Evolutionary conservation across 305 asterid species (phyloP).

Genomic region (Fraxinus velutina): DNA sequence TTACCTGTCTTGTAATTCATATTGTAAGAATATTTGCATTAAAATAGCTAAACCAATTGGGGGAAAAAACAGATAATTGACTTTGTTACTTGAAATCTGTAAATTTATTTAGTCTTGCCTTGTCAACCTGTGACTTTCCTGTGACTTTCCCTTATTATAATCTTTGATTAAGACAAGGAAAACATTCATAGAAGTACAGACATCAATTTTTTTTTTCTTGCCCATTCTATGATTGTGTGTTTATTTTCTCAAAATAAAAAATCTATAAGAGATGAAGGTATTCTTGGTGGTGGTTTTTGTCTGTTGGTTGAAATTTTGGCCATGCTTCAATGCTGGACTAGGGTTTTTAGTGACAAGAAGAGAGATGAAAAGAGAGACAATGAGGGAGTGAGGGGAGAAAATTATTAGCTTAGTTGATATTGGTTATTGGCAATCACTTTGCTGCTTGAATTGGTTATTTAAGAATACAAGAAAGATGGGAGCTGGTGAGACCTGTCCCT

Average conservation of each 20-base stretch:
- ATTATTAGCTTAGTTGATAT: background rate
- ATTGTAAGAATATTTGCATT: background rate
- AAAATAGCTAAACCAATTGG: background rate
- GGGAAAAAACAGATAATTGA: background rate
- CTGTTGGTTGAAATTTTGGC: background rate
- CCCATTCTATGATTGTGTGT: background rate
- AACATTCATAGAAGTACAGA: background rate
- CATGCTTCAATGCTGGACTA: background rate
- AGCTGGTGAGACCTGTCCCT: background rate
- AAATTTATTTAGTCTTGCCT: background rate
- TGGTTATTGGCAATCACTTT: background rate
- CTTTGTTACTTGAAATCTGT: background rate
- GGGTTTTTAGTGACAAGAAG: background rate
- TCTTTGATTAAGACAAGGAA: background rate
- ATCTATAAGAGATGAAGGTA: background rate
- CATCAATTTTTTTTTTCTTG: background rate
- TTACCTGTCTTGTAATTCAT: background rate
- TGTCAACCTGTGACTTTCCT: background rate
- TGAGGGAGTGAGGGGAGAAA: background rate
- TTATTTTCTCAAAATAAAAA: background rate
- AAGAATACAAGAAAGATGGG: background rate
- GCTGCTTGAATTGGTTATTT: background rate
- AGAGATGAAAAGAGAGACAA: background rate
- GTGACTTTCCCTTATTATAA: background rate
- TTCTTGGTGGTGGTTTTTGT: background rate